These are phyloP conservation scores for Elaeagnus macrophylla DNA, from an alignment of 306 rosid genomes.

Conservation along the genomic window DNA sequence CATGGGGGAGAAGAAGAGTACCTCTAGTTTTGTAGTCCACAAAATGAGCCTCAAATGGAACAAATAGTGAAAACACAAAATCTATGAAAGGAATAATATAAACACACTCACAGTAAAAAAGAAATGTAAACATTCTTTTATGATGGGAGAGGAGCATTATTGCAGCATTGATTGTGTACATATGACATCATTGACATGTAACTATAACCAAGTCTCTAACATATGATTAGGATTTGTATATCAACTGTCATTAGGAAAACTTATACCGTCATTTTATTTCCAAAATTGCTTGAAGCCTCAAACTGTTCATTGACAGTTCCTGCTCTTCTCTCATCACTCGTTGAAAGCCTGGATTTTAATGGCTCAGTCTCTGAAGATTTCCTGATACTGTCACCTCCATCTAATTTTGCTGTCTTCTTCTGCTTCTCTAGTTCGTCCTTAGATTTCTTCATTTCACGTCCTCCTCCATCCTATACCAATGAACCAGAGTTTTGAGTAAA, in stretches of 20 bases:
- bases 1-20: background rate
- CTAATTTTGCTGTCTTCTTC: conserved; percentile 23
- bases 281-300: conserved; percentile 21
- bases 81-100: background rate
- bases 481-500: conserved; percentile 16
- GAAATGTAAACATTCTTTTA: background rate
- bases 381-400: conserved; percentile 14
- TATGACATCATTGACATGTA: background rate
- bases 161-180: background rate
- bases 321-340: conserved; percentile 26
- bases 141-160: background rate
- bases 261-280: conserved; percentile 36
- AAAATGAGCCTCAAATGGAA: no score
- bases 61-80: no score
- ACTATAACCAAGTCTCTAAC: conserved; percentile 2
- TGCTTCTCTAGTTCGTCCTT: conserved; percentile 27
- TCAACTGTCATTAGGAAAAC: conserved; percentile 9
- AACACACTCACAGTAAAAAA: background rate
- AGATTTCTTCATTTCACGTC: conserved; percentile 29
- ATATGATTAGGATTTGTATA: conserved; percentile 5
- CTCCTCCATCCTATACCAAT: conserved; percentile 47
- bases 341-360: conserved; percentile 17
- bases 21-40: background rate
- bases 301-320: conserved; percentile 17
- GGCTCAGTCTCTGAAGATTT: conserved; percentile 30